Percentiles rank a stretch among this genome's conserved stretches.
phyloP scores from a whole-genome alignment of 2,329 filamentous ascomycete genomes.

The Lasiodiplodia sp. region DNA sequence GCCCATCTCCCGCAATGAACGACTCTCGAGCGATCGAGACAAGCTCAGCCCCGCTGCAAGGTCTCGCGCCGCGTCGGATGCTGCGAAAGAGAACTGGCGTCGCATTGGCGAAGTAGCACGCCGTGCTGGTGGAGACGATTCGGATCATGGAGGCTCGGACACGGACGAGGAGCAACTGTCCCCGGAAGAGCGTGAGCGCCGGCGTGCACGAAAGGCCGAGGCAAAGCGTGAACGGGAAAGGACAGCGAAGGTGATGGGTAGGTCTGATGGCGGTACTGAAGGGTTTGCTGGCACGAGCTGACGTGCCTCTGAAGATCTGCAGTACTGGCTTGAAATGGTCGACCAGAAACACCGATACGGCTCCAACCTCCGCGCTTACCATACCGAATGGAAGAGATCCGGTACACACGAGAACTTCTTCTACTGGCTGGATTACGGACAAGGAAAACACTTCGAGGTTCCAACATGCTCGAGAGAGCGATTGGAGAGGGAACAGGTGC shows the following conservation, averaged over 20 bases:
- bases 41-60: constrained; percentile 34
- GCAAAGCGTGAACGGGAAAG: constrained; percentile 66
- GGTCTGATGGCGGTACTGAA: not conserved
- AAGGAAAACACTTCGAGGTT: constrained; percentile 74
- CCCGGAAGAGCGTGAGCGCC: constrained; percentile 44
- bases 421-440: constrained; percentile 88
- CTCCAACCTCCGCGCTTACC: constrained; percentile 80
- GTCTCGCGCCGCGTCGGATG: constrained; percentile 41
- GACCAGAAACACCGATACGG: constrained; percentile 89
- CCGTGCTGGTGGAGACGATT: constrained; percentile 74
- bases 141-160: constrained; percentile 52
- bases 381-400: constrained; percentile 80
- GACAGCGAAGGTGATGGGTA: constrained; percentile 61
- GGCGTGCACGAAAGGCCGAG: constrained; percentile 50
- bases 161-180: constrained; percentile 55
- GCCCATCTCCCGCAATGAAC: constrained; percentile 51
- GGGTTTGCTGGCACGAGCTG: not conserved
- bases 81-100: constrained; percentile 76
- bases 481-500: constrained; percentile 79
- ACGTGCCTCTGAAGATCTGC: constrained; percentile 73
- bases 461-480: constrained; percentile 75
- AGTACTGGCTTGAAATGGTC: constrained; percentile 87
- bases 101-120: constrained; percentile 74
- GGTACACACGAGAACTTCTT: constrained; percentile 89
- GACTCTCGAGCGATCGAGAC: constrained; percentile 36